Conservation (phyloP, 192 early-diverging fungal genomes). For the Anaeromyces robustus region DNA sequence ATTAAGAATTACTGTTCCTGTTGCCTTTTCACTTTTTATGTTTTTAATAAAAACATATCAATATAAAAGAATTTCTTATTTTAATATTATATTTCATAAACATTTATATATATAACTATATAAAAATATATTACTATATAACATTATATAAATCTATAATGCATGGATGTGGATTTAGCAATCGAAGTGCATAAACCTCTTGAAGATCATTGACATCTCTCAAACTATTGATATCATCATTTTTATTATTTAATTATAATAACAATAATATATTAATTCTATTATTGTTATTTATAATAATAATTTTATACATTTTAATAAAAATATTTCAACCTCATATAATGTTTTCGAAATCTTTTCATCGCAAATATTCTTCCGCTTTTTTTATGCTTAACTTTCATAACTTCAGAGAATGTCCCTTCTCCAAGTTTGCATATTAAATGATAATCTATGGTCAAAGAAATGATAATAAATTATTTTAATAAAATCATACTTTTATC, state of each 20-base stretch:
- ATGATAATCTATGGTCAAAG: conserved; percentile 17
- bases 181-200: neutral
- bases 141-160: neutral
- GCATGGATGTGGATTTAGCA: neutral
- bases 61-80: too few relatives aligned
- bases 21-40: conserved; percentile 27
- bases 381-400: conserved; percentile 42
- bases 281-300: too few relatives aligned
- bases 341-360: conserved; percentile 44
- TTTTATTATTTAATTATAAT: too few relatives aligned
- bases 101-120: too few relatives aligned
- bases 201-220: neutral
- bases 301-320: too few relatives aligned
- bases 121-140: neutral
- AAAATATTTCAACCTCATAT: conserved; percentile 22
- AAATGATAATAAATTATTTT: too few relatives aligned
- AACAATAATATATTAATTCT: too few relatives aligned
- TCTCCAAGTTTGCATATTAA: conserved; percentile 42
- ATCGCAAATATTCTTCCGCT: conserved; percentile 39
- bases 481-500: too few relatives aligned
- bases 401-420: conserved; percentile 47
- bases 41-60: too few relatives aligned
- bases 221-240: too few relatives aligned
- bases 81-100: too few relatives aligned
- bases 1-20: conserved; percentile 33